Percentiles rank a stretch among this genome's conserved stretches.
phyloP scores from a whole-genome alignment of 805 yeast species.

The Suhomyces prunicola region DNA sequence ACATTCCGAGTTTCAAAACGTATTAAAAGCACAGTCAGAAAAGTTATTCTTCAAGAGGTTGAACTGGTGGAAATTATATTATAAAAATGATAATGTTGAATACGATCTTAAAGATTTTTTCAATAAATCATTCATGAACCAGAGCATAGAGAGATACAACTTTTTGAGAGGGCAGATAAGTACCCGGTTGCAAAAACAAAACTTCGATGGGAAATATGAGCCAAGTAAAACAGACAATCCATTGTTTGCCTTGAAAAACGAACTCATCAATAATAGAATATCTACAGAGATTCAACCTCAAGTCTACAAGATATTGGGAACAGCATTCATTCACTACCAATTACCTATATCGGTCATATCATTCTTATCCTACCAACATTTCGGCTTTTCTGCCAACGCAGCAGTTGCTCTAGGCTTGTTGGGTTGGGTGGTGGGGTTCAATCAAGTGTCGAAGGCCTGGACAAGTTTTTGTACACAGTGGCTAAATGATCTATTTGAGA shows the following conservation, averaged over 20 bases:
- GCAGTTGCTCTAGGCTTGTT: constrained; percentile 32
- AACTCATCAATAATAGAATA: constrained; percentile 26
- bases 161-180: constrained; percentile 37
- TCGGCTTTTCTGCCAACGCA: constrained; percentile 31
- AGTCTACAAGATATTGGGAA: constrained; percentile 25
- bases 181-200: constrained; percentile 25
- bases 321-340: constrained; percentile 35
- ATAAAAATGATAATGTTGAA: constrained; percentile 41
- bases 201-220: constrained; percentile 11
- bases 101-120: constrained; percentile 41
- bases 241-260: constrained; percentile 25
- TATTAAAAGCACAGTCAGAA: constrained; percentile 30
- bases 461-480: constrained; percentile 25
- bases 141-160: constrained; percentile 38
- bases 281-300: constrained; percentile 36
- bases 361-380: constrained; percentile 27
- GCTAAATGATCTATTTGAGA: constrained; percentile 30
- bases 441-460: constrained; percentile 39
- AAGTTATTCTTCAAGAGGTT: constrained; percentile 28
- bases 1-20: constrained; percentile 36
- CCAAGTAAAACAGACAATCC: constrained; percentile 22
- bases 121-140: constrained; percentile 31
- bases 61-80: constrained; percentile 43
- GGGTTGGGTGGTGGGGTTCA: constrained; percentile 43
- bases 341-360: constrained; percentile 34